Evolutionary conservation across 495 filamentous ascomycete species (phyloP), one percentile per base, ranked within the genome.

Genomic region (Talaromyces adpressus): DNA sequence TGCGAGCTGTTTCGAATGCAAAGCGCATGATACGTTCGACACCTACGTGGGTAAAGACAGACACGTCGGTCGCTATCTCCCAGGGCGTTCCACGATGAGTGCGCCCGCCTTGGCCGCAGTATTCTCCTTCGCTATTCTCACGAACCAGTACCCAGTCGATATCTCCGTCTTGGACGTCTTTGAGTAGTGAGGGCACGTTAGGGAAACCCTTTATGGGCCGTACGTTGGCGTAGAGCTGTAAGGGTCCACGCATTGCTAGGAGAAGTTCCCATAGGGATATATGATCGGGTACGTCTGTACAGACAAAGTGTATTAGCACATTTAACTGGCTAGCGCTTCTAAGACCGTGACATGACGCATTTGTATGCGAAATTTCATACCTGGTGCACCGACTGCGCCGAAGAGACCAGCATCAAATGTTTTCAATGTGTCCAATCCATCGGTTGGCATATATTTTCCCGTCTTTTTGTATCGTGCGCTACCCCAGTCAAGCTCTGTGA

Each of bases 101-200:
- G 27, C 76, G 75, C 0, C 83, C 83, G 30, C 83, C 83, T 59
- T 85, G 83, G 0, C 82, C 83, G 16, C 82, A 79, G 59, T 84
- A 84, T 67, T 84, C 82, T 47, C 82, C 83, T 64, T 85, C 82
- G 45, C 75, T 81, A 68, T 85, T 85, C 71, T 85, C 83, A 25
- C 83, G 81, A 11, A 85, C 68, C 45, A 85, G 83, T 4, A 84
- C 77, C 83, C 81, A 84, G 71, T 85, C 81, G 0, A 85, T 72
- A 51, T 78, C 70, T 0, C 73, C 73, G 5, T 67, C 59, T 34
- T 66, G 64, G 65, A 79, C 80, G 57, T 79, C 75, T 36, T 73
- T 70, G 41, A 85, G 75, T 0, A 81, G 81, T 0, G 82, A 82
- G 59, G 74, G 70, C 4, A 76, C 80, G 22, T 81, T 80, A 56